Evolutionary conservation across 805 yeast genomes (phyloP), one percentile per base, ranked within the genome.

Genomic region (Candida sonorensis): DNA sequence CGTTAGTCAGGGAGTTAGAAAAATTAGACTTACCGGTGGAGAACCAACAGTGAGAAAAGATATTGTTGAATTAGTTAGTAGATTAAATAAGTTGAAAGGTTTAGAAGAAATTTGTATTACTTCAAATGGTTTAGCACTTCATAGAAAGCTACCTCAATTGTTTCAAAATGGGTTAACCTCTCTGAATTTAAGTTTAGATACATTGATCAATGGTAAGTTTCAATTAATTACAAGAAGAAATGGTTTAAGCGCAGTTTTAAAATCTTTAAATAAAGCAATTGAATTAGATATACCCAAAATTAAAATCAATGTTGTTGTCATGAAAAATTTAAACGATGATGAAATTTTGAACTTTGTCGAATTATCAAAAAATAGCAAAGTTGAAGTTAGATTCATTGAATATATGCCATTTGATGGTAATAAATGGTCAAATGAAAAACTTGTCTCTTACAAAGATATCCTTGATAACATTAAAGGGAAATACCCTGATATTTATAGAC

Each of bases 351-450:
- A 67, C 38, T 72, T 72, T 49, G 70, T 67, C 1, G 59, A 58
- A 23, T 34, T 71, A 36, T 58, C 72, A 9, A 44, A 50, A 33
- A 49, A 56, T 23, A 43, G 51, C 25, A 62, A 66, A 4, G 37
- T 71, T 6, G 75, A 72, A 39, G 64, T 72, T 15, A 52, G 77
- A 34, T 72, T 72, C 43, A 72, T 72, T 26, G 78, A 72, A 42
- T 72, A 70, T 48, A 72, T 72, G 78, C 78, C 78, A 4, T 72
- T 72, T 44, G 69, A 59, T 37, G 78, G 78, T 2, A 72, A 72
- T 48, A 66, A 64, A 40, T 72, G 77, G 77, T 56, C 65, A 11
- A 43, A 53, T 23, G 40, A 48, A 7, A 72, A 72, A 41, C 57
- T 72, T 61, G 58, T 69, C 26, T 47, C 66, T 7, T 71, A 61